Evolutionary conservation across 2,329 filamentous ascomycete genomes (phyloP).

Genomic region (Colletotrichum endophyticum): DNA sequence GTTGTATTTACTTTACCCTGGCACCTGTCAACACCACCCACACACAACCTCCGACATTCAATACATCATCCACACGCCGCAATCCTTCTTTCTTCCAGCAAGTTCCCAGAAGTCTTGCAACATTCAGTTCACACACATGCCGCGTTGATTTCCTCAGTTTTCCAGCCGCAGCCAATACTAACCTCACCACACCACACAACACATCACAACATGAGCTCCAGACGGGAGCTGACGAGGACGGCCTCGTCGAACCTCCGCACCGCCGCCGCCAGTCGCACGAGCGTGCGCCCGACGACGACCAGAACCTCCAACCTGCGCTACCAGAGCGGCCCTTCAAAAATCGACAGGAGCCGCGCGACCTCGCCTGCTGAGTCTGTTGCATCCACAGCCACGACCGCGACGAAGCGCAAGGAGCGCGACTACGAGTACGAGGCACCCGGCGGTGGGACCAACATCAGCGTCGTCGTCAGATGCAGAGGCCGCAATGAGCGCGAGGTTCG

Average conservation of each 20-base stretch:
- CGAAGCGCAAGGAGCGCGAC: slow-evolving; percentile 87
- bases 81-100: background rate
- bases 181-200: background rate
- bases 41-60: background rate
- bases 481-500: slow-evolving; percentile 90
- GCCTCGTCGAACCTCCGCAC: slow-evolving; percentile 15
- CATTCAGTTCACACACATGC: background rate
- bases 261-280: slow-evolving; percentile 8
- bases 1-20: slow-evolving; percentile 18
- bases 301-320: slow-evolving; percentile 21
- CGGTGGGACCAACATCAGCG: slow-evolving; percentile 96
- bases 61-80: background rate
- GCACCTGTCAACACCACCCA: slow-evolving; percentile 11
- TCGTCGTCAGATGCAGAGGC: slow-evolving; percentile 92
- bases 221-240: slow-evolving; percentile 22
- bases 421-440: slow-evolving; percentile 71
- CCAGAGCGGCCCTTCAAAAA: slow-evolving; percentile 15
- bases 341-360: slow-evolving; percentile 50
- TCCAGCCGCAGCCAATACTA: background rate
- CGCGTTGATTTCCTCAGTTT: background rate
- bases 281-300: slow-evolving; percentile 13
- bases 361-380: slow-evolving; percentile 76
- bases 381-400: slow-evolving; percentile 62
- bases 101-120: background rate
- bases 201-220: slow-evolving; percentile 17